Base-by-base conservation (phyloP, 2,329 filamentous ascomycete species). In the Fusarium incarnatum region DNA sequence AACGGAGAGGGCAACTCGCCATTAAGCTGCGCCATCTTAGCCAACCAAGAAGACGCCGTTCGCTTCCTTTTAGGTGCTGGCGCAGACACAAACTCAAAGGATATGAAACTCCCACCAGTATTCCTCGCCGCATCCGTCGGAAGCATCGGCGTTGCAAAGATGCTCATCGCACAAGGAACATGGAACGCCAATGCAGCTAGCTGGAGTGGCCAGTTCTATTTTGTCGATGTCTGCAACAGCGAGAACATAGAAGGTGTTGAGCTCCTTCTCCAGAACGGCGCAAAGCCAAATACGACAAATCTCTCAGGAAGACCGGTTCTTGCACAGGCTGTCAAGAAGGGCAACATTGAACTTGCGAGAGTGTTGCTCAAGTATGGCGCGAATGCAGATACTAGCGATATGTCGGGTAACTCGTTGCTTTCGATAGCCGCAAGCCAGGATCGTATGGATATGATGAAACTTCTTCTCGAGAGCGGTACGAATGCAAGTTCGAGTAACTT, bases 301-400 rank as follows among this genome's bases (percentile, higher is more conserved):
- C 59, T 72, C 3, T 73, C 72, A 1, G 79, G 79, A 12, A 60
- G 74, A 13, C 73, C 73, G 0, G 64, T 77, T 11, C 71, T 81
- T n/a, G 74, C 75, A 0, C 68, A 74, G 7, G 77, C 74, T 13
- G 67, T 77, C 3, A 73, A 71, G 40, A 77, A 76, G 45, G 73
- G 71, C 0, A 73, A 78, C 6, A 10, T 72, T 15, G 77, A 77
- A 6, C 64, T 80, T 5, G 75, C 73, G 0, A 57, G 70, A n/a
- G 46, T 80, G 11, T 70, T 81, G 5, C 58, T 81, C 22, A 67
- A 75, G 13, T 72, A 70, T 28, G 82, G 83, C 9, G 83, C 83
- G n/a, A 74, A 77, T 8, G 56, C 75, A 1, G 77, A 76, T 15
- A 69, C 75, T 1, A 71, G 58, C 6, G 77, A 80, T 27, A 56